Base-by-base conservation (phyloP, 352 stramenopile genomes). In the Poterioochromonas sp. region DNA sequence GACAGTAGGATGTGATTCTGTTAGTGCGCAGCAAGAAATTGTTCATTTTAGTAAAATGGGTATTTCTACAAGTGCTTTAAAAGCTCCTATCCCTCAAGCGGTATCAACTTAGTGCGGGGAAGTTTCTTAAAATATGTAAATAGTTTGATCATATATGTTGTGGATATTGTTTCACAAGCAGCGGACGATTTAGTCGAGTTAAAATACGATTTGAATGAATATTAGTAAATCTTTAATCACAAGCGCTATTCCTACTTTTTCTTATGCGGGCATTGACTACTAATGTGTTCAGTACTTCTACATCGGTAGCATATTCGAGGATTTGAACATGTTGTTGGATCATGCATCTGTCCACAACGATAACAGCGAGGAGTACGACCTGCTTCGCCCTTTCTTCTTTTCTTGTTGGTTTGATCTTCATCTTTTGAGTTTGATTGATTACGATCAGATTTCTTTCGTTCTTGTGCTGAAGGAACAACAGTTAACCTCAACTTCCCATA, bases 331-430 rank as follows among this genome's bases (percentile, higher is more conserved):
- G 11, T 29, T 12, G 22, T 32, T 73, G 63, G 29, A 35, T 73
- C 63, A 32, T 73, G 63, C 63, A 35, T 73, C 35, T 44, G 8
- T 8, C 63, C 63, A 73, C 63, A 73, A 32, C 63, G 29, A 32
- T 73, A 73, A 29, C 63, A 73, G 11, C 63, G 22, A 18, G 58
- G 58, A n/a, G n/a, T n/a, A n/a, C n/a, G n/a, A n/a, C n/a, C n/a
- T n/a, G n/a, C n/a, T 68, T 11, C 26, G 5, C 12, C 29, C 34
- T 68, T 12, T 29, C 26, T 8, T 18, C 8, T 37, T 26, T 68
- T 68, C 58, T 32, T 26, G 26, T 58, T 15, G 47, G 47, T 26
- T 26, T 15, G 26, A 58, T 15, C 15, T 26, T 26, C 47, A 15
- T 58, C 26, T 58, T 26, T 26, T 26, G 15, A 15, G 26, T 58